These are phyloP conservation scores for Malassezia arunalokei DNA, from an alignment of 1,284 basidiomycete genomes.

Conservation along the genomic window DNA sequence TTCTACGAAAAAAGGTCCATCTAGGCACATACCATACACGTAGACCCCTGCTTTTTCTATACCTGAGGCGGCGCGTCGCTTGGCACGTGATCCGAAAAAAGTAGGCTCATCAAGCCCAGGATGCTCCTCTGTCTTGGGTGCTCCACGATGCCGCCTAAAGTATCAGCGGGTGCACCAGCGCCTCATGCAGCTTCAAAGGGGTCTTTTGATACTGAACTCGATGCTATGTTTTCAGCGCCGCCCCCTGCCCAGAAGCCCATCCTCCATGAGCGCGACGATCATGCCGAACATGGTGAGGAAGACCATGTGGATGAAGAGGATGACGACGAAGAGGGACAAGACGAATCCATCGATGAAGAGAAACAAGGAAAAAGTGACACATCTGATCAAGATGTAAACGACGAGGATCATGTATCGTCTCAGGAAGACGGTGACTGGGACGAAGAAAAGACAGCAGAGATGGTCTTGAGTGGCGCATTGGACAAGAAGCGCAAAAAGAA, in stretches of 20 bases:
- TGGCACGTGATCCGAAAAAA: neutral
- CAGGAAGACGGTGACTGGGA: slow-evolving; percentile 4
- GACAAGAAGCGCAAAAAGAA: slow-evolving; percentile 14
- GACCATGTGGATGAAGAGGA: slow-evolving; percentile 20
- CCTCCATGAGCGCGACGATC: slow-evolving; percentile 11
- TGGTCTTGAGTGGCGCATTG: slow-evolving; percentile 19
- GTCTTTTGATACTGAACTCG: slow-evolving; percentile 33
- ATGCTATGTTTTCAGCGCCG: slow-evolving; percentile 29
- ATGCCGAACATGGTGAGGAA: slow-evolving; percentile 18
- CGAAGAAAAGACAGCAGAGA: slow-evolving; percentile 1
- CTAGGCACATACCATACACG: too few relatives aligned
- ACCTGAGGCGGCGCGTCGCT: too few relatives aligned
- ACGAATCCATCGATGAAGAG: neutral
- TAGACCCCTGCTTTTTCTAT: too few relatives aligned
- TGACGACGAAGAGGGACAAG: neutral
- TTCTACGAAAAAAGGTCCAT: slow-evolving; percentile 54
- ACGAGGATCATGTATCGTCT: neutral
- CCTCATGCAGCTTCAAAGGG: neutral
- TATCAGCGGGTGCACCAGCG: neutral
- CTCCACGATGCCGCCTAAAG: too few relatives aligned
- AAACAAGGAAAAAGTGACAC: neutral
- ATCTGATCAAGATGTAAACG: neutral
- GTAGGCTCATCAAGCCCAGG: neutral
- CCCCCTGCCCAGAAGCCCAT: neutral
- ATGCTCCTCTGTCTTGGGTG: too few relatives aligned